A percentile compares a stretch with the other conserved stretches of the same genome.
Conservation (phyloP, 2,329 filamentous ascomycete genomes). For the Didymella sp. region DNA sequence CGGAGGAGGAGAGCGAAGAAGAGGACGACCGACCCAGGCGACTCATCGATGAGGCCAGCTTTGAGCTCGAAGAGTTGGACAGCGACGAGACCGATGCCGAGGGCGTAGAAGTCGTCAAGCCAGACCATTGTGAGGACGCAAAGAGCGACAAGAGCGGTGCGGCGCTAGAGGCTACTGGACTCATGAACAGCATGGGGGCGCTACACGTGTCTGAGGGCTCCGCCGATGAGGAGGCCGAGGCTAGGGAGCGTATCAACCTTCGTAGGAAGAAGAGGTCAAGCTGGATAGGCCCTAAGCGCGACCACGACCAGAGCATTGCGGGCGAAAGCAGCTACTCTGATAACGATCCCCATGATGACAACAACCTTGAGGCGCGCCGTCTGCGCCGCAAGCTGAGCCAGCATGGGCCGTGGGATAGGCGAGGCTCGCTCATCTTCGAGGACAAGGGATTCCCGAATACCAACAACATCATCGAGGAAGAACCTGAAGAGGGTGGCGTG, state of each 20-base stretch:
- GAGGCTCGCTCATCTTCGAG: slow-evolving; percentile 49
- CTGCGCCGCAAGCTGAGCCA: slow-evolving; percentile 53
- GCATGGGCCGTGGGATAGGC: slow-evolving; percentile 44
- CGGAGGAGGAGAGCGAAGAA: slow-evolving; percentile 39
- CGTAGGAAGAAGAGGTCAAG: slow-evolving; percentile 54
- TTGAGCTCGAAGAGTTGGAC: slow-evolving; percentile 55
- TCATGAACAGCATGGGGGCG: slow-evolving; percentile 44
- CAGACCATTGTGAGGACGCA: slow-evolving; percentile 55
- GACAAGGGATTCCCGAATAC: slow-evolving; percentile 49
- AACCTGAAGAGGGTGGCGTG: slow-evolving; percentile 44
- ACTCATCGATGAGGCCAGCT: slow-evolving; percentile 41
- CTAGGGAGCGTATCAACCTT: slow-evolving; percentile 32
- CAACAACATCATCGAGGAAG: slow-evolving; percentile 48
- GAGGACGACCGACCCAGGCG: slow-evolving; percentile 35
- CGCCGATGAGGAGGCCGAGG: slow-evolving; percentile 44
- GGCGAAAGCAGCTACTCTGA: slow-evolving; percentile 54
- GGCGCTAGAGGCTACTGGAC: slow-evolving; percentile 39
- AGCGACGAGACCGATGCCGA: slow-evolving; percentile 49
- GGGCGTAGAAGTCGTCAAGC: slow-evolving; percentile 54
- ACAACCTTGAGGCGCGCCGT: slow-evolving; percentile 50
- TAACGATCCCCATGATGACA: slow-evolving; percentile 51
- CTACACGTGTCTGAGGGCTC: slow-evolving; percentile 45
- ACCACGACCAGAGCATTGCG: slow-evolving; percentile 55
- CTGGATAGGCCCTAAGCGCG: slow-evolving; percentile 51
- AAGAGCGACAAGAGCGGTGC: slow-evolving; percentile 43